Percentiles rank a stretch among this genome's conserved stretches.
phyloP scores from a whole-genome alignment of 2,329 filamentous ascomycete genomes.

The Colletotrichum sublineola region DNA sequence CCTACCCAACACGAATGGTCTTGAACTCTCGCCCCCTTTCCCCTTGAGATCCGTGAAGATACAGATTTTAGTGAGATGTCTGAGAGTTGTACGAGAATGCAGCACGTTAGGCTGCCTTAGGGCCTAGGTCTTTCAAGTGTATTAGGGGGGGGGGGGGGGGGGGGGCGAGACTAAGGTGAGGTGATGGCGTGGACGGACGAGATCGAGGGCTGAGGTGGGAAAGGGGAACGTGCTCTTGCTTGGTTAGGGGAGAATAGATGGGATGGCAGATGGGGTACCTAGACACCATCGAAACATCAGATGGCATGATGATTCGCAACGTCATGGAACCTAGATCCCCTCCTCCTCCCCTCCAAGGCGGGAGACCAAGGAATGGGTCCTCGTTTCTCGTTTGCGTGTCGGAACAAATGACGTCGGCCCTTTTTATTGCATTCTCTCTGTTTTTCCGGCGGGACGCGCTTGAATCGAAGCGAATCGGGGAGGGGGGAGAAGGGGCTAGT shows the following conservation, averaged over 20 bases:
- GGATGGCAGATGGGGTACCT: background rate
- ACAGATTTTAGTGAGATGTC: background rate
- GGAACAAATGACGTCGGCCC: background rate
- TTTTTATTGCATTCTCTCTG: background rate
- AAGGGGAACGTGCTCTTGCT: background rate
- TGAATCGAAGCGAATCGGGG: background rate
- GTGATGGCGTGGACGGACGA: slow-evolving; percentile 3
- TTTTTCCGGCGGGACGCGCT: background rate
- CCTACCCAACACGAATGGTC: background rate
- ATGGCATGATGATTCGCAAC: slow-evolving; percentile 1
- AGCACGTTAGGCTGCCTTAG: background rate
- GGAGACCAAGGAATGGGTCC: background rate
- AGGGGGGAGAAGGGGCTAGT: background rate
- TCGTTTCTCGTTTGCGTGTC: too few relatives aligned
- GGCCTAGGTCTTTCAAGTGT: background rate
- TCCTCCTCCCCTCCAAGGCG: background rate
- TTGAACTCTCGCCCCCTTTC: background rate
- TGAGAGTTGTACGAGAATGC: background rate
- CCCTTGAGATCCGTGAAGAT: background rate
- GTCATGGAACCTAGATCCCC: background rate
- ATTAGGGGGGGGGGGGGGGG: background rate
- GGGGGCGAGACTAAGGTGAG: background rate
- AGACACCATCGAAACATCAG: slow-evolving; percentile 13
- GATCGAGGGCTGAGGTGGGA: background rate
- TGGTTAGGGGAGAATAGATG: background rate